A percentile compares a stretch with the other conserved stretches of the same genome.
Evolutionary conservation across 73 alveolate genomes (phyloP).

Genomic region (Tetrahymena thermophila): DNA sequence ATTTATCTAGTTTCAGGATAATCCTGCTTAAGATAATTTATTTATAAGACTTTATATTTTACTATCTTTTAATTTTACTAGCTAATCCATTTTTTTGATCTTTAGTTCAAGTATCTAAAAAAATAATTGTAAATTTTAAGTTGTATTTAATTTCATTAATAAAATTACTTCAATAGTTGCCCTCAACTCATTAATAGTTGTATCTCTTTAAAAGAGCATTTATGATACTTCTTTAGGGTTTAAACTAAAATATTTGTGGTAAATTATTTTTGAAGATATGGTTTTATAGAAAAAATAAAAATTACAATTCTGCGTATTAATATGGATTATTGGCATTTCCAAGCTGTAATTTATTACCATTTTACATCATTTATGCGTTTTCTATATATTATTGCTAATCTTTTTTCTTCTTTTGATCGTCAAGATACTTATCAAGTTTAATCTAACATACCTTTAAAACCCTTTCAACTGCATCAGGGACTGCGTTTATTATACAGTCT

Average conservation of each 20-base stretch:
- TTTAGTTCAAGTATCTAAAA: slow-evolving; percentile 31
- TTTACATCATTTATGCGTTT: slow-evolving; percentile 20
- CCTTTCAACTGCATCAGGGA: slow-evolving; percentile 86
- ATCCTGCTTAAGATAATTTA: slow-evolving; percentile 43
- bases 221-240: not conserved
- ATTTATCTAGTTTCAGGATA: slow-evolving; percentile 1
- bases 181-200: slow-evolving; percentile 21
- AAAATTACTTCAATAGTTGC: slow-evolving; percentile 36
- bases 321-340: not conserved
- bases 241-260: not conserved
- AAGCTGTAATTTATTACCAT: not conserved
- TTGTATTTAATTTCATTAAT: not conserved
- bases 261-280: not conserved
- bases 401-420: slow-evolving; percentile 13
- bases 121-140: not conserved
- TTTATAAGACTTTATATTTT: slow-evolving; percentile 36
- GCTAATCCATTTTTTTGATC: slow-evolving; percentile 34
- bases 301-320: not conserved
- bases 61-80: slow-evolving; percentile 39
- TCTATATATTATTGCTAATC: not conserved
- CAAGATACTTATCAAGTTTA: slow-evolving; percentile 38
- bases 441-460: slow-evolving; percentile 53
- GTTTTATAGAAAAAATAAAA: not conserved
- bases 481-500: slow-evolving; percentile 71
- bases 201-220: slow-evolving; percentile 14